Percentiles rank a stretch among this genome's conserved stretches.
Conservation (phyloP, 2,329 filamentous ascomycete species). For the Fusarium tuaranense region DNA sequence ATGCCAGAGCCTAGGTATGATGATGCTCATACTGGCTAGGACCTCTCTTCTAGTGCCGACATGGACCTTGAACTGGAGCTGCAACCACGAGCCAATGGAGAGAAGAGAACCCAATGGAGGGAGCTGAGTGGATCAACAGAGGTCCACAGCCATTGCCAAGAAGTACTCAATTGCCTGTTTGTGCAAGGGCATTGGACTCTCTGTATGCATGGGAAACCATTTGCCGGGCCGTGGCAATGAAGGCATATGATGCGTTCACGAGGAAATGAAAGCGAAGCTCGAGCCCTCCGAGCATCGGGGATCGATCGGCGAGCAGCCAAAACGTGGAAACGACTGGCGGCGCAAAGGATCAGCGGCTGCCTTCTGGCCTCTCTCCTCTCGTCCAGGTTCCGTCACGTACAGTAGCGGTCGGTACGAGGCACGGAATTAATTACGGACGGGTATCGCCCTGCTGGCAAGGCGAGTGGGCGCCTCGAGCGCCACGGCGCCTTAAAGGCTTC, state of each 20-base stretch:
- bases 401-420: not conserved
- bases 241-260: not conserved
- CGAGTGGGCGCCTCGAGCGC: not conserved
- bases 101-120: not conserved
- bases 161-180: not conserved
- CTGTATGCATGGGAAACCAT: not conserved
- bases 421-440: conserved; percentile 17
- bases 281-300: not conserved
- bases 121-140: not conserved
- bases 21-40: conserved; percentile 1
- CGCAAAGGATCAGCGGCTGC: not conserved
- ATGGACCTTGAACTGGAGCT: conserved; percentile 1
- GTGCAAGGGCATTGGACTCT: not conserved
- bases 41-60: not conserved
- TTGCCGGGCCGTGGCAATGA: not conserved
- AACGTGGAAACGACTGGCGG: not conserved
- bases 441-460: conserved; percentile 4
- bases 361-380: not conserved
- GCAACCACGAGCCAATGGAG: conserved; percentile 8
- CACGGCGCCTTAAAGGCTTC: conserved; percentile 1
- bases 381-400: not conserved
- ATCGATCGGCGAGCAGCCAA: not conserved
- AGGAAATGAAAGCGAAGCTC: not conserved
- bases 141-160: conserved; percentile 1
- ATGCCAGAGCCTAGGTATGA: not conserved